Percentiles rank a stretch among this genome's conserved stretches.
phyloP scores from a whole-genome alignment of 345 rosid genomes.

The Eucalyptus cloeziana region DNA sequence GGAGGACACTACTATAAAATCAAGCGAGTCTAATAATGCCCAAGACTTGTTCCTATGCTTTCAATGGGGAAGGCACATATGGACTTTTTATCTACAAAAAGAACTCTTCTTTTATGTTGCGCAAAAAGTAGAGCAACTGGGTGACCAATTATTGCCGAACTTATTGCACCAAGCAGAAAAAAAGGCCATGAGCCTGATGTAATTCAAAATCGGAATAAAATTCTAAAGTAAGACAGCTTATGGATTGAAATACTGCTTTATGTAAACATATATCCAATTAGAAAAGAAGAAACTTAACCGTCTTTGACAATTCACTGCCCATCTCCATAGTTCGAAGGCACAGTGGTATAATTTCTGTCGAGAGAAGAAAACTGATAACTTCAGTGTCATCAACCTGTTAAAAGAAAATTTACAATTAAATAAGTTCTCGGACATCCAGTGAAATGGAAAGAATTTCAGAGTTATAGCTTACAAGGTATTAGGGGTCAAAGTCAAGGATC shows the following conservation, averaged over 20 bases:
- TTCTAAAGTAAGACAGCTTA: background rate
- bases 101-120: background rate
- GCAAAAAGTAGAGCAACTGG: background rate
- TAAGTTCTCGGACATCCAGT: background rate
- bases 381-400: conserved; percentile 93
- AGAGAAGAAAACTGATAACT: conserved; percentile 93
- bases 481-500: background rate
- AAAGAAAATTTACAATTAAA: background rate
- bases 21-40: background rate
- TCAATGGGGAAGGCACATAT: background rate
- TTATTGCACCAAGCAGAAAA: background rate
- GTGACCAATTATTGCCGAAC: background rate
- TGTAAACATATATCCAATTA: background rate
- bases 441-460: background rate
- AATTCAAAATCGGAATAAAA: background rate
- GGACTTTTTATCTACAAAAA: background rate
- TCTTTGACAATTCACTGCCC: conserved; percentile 98
- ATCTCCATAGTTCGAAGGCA: conserved; percentile 98
- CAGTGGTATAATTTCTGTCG: conserved; percentile 86
- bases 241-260: background rate
- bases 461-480: background rate
- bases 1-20: background rate
- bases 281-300: conserved; percentile 41
- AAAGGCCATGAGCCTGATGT: background rate
- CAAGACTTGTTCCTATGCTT: background rate